Evolutionary conservation across 192 early-diverging fungal species (phyloP).

Genomic region (Coemansia sp.): DNA sequence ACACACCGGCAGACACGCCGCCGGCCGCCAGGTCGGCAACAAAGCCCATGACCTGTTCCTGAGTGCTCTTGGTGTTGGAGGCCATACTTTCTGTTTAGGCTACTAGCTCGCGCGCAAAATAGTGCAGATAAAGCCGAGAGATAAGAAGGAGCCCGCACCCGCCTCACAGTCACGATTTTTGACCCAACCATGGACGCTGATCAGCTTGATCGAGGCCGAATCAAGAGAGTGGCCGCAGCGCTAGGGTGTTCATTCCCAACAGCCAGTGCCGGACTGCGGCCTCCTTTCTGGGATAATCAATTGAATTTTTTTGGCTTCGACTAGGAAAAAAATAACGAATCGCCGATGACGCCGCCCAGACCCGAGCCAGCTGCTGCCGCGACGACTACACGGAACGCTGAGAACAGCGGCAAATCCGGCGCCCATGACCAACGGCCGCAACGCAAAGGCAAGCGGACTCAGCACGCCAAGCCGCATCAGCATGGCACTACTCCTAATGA

Average conservation of each 20-base stretch:
- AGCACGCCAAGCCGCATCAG: background rate
- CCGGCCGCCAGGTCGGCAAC: conserved; percentile 75
- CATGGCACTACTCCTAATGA: background rate
- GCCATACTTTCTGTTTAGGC: too few relatives aligned
- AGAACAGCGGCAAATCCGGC: background rate
- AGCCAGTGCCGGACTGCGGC: too few relatives aligned
- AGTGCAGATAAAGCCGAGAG: too few relatives aligned
- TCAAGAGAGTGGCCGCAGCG: background rate
- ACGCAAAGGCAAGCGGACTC: conserved; percentile 7
- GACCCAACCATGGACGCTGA: background rate
- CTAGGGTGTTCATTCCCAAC: background rate
- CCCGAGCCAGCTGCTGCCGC: background rate
- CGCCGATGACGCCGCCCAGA: background rate
- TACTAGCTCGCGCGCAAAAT: too few relatives aligned
- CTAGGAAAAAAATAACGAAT: background rate
- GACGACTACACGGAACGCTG: too few relatives aligned
- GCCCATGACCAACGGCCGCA: background rate
- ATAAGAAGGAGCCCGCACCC: too few relatives aligned
- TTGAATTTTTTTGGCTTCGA: background rate
- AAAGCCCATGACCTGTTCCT: conserved; percentile 37
- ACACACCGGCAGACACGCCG: conserved; percentile 94
- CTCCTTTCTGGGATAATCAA: background rate
- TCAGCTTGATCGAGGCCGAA: background rate
- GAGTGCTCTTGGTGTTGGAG: conserved; percentile 39
- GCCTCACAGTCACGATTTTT: too few relatives aligned